These are phyloP conservation scores for Alternaria tenuissima DNA, from an alignment of 2,329 filamentous ascomycete species.

Conservation along the genomic window DNA sequence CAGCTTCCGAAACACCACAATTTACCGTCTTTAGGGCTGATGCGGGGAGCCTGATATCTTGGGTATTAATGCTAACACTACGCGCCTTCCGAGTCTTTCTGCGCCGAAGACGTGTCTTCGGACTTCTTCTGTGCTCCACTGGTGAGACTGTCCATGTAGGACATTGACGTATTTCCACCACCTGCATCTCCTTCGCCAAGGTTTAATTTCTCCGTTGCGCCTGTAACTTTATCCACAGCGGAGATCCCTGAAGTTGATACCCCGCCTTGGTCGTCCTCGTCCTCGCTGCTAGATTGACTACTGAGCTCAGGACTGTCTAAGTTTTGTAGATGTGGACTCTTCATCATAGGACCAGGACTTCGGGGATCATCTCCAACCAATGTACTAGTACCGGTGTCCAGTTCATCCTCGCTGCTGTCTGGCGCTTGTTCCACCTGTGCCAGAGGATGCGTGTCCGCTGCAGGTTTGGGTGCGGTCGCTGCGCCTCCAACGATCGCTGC, in stretches of 20 bases:
- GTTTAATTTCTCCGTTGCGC: constrained; percentile 6
- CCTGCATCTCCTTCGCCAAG: not conserved
- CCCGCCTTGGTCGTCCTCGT: constrained; percentile 40
- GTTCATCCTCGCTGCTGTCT: constrained; percentile 30
- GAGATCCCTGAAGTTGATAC: constrained; percentile 20
- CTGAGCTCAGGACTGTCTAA: constrained; percentile 52
- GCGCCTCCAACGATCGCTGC: constrained; percentile 61
- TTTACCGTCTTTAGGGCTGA: not conserved
- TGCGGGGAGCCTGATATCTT: not conserved
- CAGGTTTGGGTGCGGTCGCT: constrained; percentile 56
- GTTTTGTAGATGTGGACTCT: constrained; percentile 51
- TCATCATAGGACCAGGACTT: constrained; percentile 50
- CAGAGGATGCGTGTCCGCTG: constrained; percentile 41
- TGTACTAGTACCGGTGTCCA: constrained; percentile 12
- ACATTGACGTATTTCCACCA: constrained; percentile 13
- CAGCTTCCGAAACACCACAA: constrained; percentile 3
- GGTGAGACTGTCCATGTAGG: constrained; percentile 14
- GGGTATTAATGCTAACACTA: constrained; percentile 16
- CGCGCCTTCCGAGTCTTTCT: constrained; percentile 2
- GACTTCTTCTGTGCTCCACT: not conserved
- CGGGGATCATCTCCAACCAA: constrained; percentile 35
- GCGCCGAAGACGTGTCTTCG: not conserved
- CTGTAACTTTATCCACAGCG: constrained; percentile 11
- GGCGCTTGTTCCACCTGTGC: constrained; percentile 38
- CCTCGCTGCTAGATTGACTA: constrained; percentile 46